phyloP scores from a whole-genome alignment of 179 eudicot species.

The Spinacia oleracea region DNA sequence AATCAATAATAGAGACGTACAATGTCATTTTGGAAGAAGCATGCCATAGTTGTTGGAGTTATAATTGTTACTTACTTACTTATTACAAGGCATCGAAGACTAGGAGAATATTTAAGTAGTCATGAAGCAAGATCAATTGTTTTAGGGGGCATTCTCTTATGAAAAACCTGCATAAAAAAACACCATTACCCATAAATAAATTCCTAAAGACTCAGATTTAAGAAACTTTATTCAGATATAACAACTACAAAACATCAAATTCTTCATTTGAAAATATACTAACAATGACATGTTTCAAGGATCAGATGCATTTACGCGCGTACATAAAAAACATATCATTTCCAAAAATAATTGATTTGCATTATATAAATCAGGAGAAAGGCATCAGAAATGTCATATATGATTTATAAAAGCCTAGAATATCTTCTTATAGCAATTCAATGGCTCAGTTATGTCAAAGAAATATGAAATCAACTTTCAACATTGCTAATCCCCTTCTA shows the following conservation, averaged over 20 bases:
- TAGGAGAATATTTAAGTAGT: slow-evolving; percentile 84
- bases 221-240: background rate
- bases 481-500: background rate
- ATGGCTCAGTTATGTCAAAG: background rate
- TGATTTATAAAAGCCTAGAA: background rate
- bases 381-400: too few species aligned
- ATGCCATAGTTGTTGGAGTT: too few species aligned
- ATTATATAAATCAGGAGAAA: too few species aligned
- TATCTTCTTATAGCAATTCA: background rate
- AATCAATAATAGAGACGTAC: too few species aligned
- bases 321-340: too few species aligned
- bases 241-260: background rate
- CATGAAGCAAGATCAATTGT: slow-evolving; percentile 90
- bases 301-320: background rate
- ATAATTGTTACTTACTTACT: slow-evolving; percentile 47
- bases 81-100: slow-evolving; percentile 92
- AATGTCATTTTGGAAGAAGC: too few species aligned
- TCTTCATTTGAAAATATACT: background rate
- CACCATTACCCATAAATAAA: background rate
- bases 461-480: background rate
- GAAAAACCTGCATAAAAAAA: slow-evolving; percentile 64
- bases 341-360: too few species aligned
- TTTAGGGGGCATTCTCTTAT: slow-evolving; percentile 84
- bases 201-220: background rate
- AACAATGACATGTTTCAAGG: background rate